phyloP scores from a whole-genome alignment of 495 filamentous ascomycete species.

The Trichoderma parareesei region DNA sequence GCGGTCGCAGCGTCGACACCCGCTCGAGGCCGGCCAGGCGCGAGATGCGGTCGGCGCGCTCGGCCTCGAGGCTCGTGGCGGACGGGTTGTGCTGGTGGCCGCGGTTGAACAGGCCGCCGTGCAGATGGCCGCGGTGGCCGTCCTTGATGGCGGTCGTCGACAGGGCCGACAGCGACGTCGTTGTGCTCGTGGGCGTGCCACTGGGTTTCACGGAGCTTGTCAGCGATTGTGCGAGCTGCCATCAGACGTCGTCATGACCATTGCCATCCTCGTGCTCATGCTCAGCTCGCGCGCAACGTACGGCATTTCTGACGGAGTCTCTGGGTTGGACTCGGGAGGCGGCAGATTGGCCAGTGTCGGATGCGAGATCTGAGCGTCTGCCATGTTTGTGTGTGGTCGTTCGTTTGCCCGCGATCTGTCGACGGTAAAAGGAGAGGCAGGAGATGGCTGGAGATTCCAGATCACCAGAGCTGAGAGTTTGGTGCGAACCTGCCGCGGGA shows the following conservation, averaged over 20 bases:
- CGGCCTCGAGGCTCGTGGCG: constrained; percentile 68
- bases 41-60: constrained; percentile 89
- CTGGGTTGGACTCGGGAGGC: constrained; percentile 71
- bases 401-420: background rate
- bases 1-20: constrained; percentile 57
- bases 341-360: constrained; percentile 81
- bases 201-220: constrained; percentile 32
- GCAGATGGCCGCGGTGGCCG: constrained; percentile 64
- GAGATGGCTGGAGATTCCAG: too few species aligned
- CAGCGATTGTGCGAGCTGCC: background rate
- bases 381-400: background rate
- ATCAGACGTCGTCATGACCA: too few species aligned
- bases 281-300: constrained; percentile 42
- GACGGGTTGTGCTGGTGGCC: constrained; percentile 53
- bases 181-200: constrained; percentile 84
- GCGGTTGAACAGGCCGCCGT: constrained; percentile 35
- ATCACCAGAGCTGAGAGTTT: too few species aligned
- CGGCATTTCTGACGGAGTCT: constrained; percentile 88
- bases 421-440: too few species aligned
- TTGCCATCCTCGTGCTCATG: too few species aligned
- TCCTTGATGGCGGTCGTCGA: constrained; percentile 93
- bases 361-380: constrained; percentile 21
- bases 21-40: constrained; percentile 79
- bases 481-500: too few species aligned
- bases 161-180: constrained; percentile 75